Evolutionary conservation across 1,139 yeast species (phyloP), one percentile per base, ranked within the genome.

Genomic region (Geotrichum phurueaensis): DNA sequence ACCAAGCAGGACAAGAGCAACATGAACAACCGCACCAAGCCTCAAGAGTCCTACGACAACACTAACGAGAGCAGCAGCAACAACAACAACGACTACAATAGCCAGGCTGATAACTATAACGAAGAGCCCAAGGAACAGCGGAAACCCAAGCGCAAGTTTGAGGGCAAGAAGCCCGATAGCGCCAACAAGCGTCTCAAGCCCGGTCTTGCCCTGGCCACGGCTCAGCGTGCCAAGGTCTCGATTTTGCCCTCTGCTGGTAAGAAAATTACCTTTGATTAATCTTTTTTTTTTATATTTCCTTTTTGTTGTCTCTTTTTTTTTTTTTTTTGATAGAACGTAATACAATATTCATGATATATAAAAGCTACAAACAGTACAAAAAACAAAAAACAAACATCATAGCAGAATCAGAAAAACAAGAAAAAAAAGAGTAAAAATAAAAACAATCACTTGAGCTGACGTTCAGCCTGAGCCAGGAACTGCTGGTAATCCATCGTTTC

Each of bases 241-340:
- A 89, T 94, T 70, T 96, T 90, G 45, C 85, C 89, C 56, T 87
- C 97, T 0, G 79, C 86, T n/a, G 99, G 98, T 73, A 92, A 89
- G 76, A 94, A 91, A 74, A 80, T 81, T 58, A 87, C 84, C 5
- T 92, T 92, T 70, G 79, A 79, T 56, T 71, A 67, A 33, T 51
- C 47, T n/a, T 39, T n/a, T n/a, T 13, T 6, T 13, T n/a, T 39
- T 39, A 20, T n/a, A 5, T 39, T 18, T 39, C n/a, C n/a, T n/a
- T 39, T 39, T 39, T 39, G 5, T 36, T 36, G 9, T 6, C 12
- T 15, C 18, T 7, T 45, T 22, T 10, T 45, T 45, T 15, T 5
- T 47, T 10, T 47, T 13, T 15, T 2, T 15, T 22, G 12, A 48
- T 23, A 48, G 31, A 20, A 48, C 27, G 27, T 23, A 23, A 48